Evolutionary conservation across 2,329 filamentous ascomycete genomes (phyloP).

Genomic region (Cryphonectria nitschkei): DNA sequence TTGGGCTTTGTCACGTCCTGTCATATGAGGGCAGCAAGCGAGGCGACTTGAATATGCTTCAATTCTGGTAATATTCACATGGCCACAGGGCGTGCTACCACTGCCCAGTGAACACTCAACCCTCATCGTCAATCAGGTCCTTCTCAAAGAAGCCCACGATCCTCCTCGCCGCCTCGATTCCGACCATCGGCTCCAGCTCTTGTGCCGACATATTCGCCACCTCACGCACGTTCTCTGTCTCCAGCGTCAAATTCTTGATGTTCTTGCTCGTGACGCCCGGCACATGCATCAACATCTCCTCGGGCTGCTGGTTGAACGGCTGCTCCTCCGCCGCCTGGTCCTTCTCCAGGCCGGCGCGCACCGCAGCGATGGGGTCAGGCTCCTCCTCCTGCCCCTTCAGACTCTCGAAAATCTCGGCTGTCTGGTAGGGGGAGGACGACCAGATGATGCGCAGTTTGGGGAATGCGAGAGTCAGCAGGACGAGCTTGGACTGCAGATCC

Average conservation of each 20-base stretch:
- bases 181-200: conserved; percentile 75
- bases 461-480: conserved; percentile 89
- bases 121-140: conserved; percentile 56
- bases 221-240: conserved; percentile 76
- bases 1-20: too few species aligned
- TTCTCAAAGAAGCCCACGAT: conserved; percentile 81
- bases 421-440: conserved; percentile 92
- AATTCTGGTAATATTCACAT: neutral
- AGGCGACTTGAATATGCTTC: too few species aligned
- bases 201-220: conserved; percentile 83
- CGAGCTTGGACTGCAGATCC: conserved; percentile 89
- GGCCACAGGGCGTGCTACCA: neutral
- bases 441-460: conserved; percentile 89
- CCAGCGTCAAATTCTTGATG: conserved; percentile 70
- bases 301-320: conserved; percentile 80
- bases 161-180: conserved; percentile 74
- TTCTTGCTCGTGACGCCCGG: conserved; percentile 85
- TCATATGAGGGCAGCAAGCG: too few species aligned
- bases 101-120: neutral
- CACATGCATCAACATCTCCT: conserved; percentile 86
- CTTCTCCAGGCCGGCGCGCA: conserved; percentile 76
- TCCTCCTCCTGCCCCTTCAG: conserved; percentile 89
- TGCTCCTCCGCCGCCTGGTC: conserved; percentile 66
- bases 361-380: conserved; percentile 86
- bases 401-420: conserved; percentile 93